These are phyloP conservation scores for Neurospora sp. DNA, from an alignment of 495 filamentous ascomycete species.

Conservation along the genomic window DNA sequence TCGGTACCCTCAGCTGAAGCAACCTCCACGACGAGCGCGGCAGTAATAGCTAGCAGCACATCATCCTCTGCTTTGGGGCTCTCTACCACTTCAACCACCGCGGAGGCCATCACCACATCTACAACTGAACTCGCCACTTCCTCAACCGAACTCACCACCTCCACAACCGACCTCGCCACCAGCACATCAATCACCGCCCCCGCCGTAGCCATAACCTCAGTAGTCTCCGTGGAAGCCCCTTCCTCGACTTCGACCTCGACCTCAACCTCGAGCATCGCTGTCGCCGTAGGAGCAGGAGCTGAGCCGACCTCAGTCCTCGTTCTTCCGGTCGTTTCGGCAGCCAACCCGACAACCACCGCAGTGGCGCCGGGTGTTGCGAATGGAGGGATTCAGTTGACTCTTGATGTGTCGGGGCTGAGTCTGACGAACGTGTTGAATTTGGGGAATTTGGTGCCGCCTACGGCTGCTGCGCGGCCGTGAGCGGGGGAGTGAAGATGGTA, in stretches of 20 bases:
- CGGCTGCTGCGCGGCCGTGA: neutral
- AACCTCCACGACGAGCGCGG: neutral
- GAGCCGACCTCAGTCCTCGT: conserved; percentile 17
- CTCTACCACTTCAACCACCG: neutral
- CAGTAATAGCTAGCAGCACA: neutral
- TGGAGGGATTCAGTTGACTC: conserved; percentile 8
- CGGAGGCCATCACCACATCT: neutral
- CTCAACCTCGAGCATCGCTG: neutral
- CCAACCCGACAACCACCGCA: neutral
- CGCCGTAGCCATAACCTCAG: conserved; percentile 1
- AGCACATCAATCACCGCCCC: neutral
- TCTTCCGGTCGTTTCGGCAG: neutral
- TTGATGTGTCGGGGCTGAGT: conserved; percentile 24
- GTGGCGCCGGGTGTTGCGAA: conserved; percentile 2
- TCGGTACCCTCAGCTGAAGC: neutral
- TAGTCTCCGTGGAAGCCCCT: conserved; percentile 4
- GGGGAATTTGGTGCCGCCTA: conserved; percentile 23
- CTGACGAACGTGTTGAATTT: conserved; percentile 24
- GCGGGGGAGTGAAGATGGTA: neutral
- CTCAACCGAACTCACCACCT: conserved; percentile 5
- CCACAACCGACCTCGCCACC: conserved; percentile 1
- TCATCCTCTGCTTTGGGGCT: neutral
- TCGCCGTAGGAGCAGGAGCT: neutral
- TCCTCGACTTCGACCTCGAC: conserved; percentile 9
- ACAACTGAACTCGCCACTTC: neutral